Evolutionary conservation across 192 early-diverging fungal genomes (phyloP), one percentile per base, ranked within the genome.

Genomic region (Phlyctochytrium planicorne): DNA sequence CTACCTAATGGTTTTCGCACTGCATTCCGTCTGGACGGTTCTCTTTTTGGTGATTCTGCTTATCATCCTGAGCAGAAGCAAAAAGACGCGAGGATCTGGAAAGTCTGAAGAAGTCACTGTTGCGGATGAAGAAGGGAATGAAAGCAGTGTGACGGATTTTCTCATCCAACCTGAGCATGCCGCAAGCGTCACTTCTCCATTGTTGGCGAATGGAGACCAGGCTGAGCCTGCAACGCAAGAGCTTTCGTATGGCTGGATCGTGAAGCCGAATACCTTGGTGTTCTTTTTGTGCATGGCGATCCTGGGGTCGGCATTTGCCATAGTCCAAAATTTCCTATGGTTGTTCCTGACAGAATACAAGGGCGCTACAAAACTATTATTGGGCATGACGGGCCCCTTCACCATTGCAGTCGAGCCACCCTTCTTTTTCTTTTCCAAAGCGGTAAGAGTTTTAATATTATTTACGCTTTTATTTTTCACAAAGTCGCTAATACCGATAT

Each of bases 371-470:
- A 6, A 6, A 6, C 12, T 20, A 6, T 25, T 57, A 27, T 25
- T 57, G 55, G 55, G 55, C 20, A 10, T 57, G 55, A 57, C 55
- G 55, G 55, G 55, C 14, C 55, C 55, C 6, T 57, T 57, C 27
- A 57, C 20, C 55, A 57, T 57, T 27, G 55, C 55, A 27, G 25
- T 57, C 27, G 55, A 57, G 55, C 16, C 27, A 10, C 55, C 55
- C 6, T 57, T 57, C 55, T 57, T 57, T 25, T 57, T 57, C 55
- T 57, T 25, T 27, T 57, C 55, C 6, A 57, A 57, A 27, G 14
- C 10, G 55, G 55, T 57, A 6, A 50, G 40, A n/a, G 10, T n/a
- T 50, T 50, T 50, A 50, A 50, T n/a, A 50, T 50, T n/a, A 50
- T 50, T 50, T 10, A 14, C n/a, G 10, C 40, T n/a, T n/a, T 10